Conservation (phyloP, 2,329 filamentous ascomycete genomes). For the Neocatenulostroma microsporum region DNA sequence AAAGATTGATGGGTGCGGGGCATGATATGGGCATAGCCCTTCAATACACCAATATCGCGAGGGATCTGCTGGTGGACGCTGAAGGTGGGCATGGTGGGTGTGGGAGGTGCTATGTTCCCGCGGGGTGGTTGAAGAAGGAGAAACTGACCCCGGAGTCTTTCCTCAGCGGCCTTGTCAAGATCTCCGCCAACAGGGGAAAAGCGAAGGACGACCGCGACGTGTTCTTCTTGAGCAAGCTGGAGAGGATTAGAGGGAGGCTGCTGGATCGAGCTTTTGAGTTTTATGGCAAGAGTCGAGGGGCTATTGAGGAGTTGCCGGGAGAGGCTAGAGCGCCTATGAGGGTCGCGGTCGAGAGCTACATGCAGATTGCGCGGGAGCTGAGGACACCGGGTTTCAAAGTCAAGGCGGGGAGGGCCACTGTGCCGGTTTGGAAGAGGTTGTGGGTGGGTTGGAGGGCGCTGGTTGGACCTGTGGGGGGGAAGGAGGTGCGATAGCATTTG, state of each 20-base stretch:
- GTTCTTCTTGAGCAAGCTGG: slow-evolving; percentile 42
- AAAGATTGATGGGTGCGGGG: slow-evolving; percentile 49
- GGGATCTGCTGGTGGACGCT: slow-evolving; percentile 63
- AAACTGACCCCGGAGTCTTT: slow-evolving; percentile 48
- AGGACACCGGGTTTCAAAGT: slow-evolving; percentile 38
- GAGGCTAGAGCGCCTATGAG: slow-evolving; percentile 57
- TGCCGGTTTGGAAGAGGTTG: slow-evolving; percentile 43
- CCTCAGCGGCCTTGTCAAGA: slow-evolving; percentile 31
- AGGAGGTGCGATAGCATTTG: no score
- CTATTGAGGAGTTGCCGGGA: slow-evolving; percentile 54
- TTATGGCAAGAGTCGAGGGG: slow-evolving; percentile 48
- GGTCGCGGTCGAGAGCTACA: slow-evolving; percentile 66
- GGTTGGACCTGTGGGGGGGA: no score
- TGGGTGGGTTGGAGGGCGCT: slow-evolving; percentile 53
- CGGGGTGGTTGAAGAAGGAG: slow-evolving; percentile 54
- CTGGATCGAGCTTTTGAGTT: slow-evolving; percentile 54
- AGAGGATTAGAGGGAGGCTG: slow-evolving; percentile 46
- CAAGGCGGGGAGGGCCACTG: slow-evolving; percentile 40
- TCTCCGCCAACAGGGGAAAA: no score
- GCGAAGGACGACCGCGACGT: slow-evolving; percentile 20
- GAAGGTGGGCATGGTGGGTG: no score
- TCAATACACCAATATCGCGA: slow-evolving; percentile 71
- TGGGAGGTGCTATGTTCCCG: slow-evolving; percentile 62
- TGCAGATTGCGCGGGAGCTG: slow-evolving; percentile 64
- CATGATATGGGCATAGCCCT: slow-evolving; percentile 63